Base-by-base conservation (phyloP, 2,329 filamentous ascomycete species). In the Neofusicoccum sp. region DNA sequence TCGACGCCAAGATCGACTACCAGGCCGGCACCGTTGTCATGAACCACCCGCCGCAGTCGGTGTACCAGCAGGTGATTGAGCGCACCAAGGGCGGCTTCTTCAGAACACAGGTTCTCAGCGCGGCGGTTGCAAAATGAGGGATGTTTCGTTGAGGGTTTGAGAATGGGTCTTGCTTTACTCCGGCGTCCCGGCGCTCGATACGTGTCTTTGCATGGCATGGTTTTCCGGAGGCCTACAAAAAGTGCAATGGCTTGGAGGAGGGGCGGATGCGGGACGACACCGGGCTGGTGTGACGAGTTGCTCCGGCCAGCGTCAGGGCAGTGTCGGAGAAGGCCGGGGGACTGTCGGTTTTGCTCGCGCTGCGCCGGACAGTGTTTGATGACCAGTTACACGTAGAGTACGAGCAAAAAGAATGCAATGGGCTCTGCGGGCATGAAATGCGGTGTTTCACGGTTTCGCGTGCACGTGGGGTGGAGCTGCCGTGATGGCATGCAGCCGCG, bases 31-130 rank as follows among this genome's bases (percentile, higher is more conserved):
- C 95, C 59, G 95, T 99, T 58, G 87, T 98, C 69, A 99, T 99
- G 93, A 98, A 99, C 83, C 95, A 99, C 80, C 95, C 93, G 56
- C 93, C 95, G 64, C 95, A 96, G 82, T 96, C 92, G 65, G 93
- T 99, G 67, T 98, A 99, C 80, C 93, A 97, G 81, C 93, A 99
- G 79, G 95, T 99, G 71, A 99, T 99, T 73, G 95, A 99, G 85
- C 87, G 92, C 80, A 99, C 95, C 62, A 98, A 98, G 86, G 95
- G 95, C 66, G 93, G 91, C 61, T 98, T 98, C 85, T 99, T 99
- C 86, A 83, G 95, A 74, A 99, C 95, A 66, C 95, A 98, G 76
- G 95, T 99, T 56, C 83, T 99, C 68, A 96, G 82, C 61, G 78
- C 79, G 36, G 80, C 80, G 14, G 80, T 82, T 30, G 80, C 78